Conservation (phyloP, 306 rosid genomes). For the Luffa aegyptiaca region DNA sequence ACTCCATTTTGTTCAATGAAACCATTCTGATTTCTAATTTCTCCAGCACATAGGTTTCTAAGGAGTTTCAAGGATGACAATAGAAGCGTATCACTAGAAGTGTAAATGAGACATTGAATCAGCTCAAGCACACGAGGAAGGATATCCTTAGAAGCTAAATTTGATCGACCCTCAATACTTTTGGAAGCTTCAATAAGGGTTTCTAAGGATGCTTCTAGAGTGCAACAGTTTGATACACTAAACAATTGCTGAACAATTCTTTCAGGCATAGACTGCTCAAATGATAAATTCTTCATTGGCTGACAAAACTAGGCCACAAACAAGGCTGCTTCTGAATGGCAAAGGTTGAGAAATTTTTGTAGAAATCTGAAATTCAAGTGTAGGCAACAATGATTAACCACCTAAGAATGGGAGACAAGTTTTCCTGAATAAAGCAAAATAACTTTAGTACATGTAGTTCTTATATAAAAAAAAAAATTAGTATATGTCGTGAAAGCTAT, state of each 20-base stretch:
- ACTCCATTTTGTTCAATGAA: constrained; percentile 52
- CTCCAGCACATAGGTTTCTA: constrained; percentile 68
- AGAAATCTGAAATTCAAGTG: no score
- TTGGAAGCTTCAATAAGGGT: constrained; percentile 32
- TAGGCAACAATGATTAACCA: no score
- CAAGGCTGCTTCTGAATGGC: no score
- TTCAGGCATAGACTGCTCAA: constrained; percentile 26
- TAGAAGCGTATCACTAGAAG: constrained; percentile 16
- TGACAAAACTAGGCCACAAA: no score
- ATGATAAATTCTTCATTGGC: constrained; percentile 22
- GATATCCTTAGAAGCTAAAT: constrained; percentile 33
- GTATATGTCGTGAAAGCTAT: no score
- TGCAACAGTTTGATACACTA: constrained; percentile 26
- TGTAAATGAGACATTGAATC: constrained; percentile 11
- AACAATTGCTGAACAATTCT: constrained; percentile 23
- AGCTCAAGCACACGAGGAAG: constrained; percentile 32
- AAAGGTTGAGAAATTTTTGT: no score
- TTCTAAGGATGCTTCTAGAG: constrained; percentile 30
- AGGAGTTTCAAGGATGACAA: constrained; percentile 41
- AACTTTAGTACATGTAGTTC: no score
- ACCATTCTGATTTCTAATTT: constrained; percentile 32
- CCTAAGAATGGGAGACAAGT: no score
- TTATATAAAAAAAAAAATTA: no score
- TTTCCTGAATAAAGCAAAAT: no score
- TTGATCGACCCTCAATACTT: constrained; percentile 31